Evolutionary conservation across 768 basidiomycete genomes (phyloP).

Genomic region (Leccinum obscurum): DNA sequence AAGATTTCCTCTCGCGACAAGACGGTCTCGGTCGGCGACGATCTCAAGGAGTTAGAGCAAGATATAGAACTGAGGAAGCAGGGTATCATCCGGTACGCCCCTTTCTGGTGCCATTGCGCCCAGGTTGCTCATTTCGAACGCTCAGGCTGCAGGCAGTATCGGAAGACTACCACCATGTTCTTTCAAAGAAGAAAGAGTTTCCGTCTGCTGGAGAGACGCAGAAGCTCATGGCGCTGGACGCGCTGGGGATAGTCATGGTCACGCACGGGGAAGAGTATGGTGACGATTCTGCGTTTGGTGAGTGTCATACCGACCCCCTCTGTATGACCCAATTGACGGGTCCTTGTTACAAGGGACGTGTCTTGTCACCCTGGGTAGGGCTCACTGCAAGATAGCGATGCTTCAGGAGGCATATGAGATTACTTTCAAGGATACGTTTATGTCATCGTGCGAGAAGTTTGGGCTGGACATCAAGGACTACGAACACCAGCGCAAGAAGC

Average conservation of each 20-base stretch:
- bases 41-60: constrained; percentile 77
- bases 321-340: background rate
- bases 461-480: constrained; percentile 82
- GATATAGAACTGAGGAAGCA: constrained; percentile 81
- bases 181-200: constrained; percentile 79
- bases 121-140: background rate
- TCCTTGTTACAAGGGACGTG: constrained; percentile 54
- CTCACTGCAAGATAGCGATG: constrained; percentile 81
- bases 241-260: constrained; percentile 85
- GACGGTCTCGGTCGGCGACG: constrained; percentile 65
- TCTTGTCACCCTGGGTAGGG: constrained; percentile 73
- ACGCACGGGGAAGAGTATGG: constrained; percentile 80
- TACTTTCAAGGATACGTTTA: constrained; percentile 71
- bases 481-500: constrained; percentile 76
- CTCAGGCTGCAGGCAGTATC: constrained; percentile 71
- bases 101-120: background rate
- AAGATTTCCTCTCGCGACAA: constrained; percentile 85
- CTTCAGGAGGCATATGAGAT: constrained; percentile 81
- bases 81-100: constrained; percentile 67
- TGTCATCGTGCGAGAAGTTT: constrained; percentile 63
- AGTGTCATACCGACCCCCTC: constrained; percentile 16
- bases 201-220: constrained; percentile 59
- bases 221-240: constrained; percentile 75
- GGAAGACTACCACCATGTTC: constrained; percentile 61
- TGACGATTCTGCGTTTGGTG: constrained; percentile 74